Evolutionary conservation across 1,284 basidiomycete genomes (phyloP).

Genomic region (Sporisorium reilianum): DNA sequence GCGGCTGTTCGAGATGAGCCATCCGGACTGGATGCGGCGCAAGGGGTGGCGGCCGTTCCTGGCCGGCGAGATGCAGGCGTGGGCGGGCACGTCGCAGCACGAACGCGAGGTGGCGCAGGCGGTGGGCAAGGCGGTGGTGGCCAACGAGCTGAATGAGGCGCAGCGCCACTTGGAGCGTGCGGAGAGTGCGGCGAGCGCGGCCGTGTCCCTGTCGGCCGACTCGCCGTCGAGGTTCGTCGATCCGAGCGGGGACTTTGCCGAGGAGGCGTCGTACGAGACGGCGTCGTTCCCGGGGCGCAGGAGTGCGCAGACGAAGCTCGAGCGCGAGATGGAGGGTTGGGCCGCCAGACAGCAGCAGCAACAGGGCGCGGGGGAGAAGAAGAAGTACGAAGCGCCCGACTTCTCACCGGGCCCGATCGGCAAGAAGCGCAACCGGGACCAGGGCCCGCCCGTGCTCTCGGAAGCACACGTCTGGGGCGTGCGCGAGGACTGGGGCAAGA

Average conservation of each 20-base stretch:
- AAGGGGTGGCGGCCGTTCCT: conserved; percentile 58
- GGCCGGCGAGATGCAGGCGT: conserved; percentile 41
- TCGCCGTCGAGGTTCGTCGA: conserved; percentile 20
- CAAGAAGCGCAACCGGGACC: conserved; percentile 25
- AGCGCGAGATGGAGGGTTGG: conserved; percentile 26
- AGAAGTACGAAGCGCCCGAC: conserved; percentile 15
- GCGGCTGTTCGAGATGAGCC: conserved; percentile 76
- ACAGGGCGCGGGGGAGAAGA: background rate
- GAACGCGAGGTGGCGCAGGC: conserved; percentile 4
- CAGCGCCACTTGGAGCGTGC: conserved; percentile 21
- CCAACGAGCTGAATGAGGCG: conserved; percentile 26
- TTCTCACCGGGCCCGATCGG: conserved; percentile 39
- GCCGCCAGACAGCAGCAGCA: conserved; percentile 2
- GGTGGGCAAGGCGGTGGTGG: conserved; percentile 22
- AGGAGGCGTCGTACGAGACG: conserved; percentile 49
- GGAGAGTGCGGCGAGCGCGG: conserved; percentile 13
- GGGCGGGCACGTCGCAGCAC: conserved; percentile 38
- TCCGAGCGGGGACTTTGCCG: conserved; percentile 43
- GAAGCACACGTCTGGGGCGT: conserved; percentile 61
- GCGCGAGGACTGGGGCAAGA: conserved; percentile 74
- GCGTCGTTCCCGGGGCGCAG: conserved; percentile 33
- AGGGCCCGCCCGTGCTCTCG: conserved; percentile 52
- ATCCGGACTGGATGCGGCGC: conserved; percentile 48
- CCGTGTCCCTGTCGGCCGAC: conserved; percentile 8
- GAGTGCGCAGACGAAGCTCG: conserved; percentile 24